These are phyloP conservation scores for Melanogaster broomeanus DNA, from an alignment of 768 basidiomycete species.

Conservation along the genomic window DNA sequence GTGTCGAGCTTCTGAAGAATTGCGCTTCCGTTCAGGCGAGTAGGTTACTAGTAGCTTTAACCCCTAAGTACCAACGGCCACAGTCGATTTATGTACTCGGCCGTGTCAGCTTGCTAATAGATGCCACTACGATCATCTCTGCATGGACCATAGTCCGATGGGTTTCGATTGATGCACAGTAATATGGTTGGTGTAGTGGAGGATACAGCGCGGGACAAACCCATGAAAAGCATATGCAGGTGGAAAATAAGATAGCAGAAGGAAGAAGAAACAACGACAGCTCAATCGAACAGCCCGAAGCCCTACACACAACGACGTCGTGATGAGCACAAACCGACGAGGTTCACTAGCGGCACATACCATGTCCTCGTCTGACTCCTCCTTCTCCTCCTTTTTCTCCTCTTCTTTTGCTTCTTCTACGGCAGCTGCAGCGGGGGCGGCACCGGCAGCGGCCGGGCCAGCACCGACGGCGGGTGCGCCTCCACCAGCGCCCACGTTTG, in stretches of 20 bases:
- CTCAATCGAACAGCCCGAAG: conserved; percentile 95
- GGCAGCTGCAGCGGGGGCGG: conserved; percentile 62
- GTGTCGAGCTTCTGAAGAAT: no score
- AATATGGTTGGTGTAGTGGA: conserved; percentile 12
- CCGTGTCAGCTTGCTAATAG: not conserved
- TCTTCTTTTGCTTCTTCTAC: conserved; percentile 77
- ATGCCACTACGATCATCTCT: not conserved
- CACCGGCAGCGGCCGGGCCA: conserved; percentile 52
- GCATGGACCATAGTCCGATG: conserved; percentile 19
- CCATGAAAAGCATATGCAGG: not conserved
- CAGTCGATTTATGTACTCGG: no score
- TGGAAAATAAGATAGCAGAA: conserved; percentile 28
- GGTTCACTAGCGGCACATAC: conserved; percentile 40
- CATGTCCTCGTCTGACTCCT: conserved; percentile 91
- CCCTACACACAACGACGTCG: conserved; percentile 50
- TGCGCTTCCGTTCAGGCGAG: no score
- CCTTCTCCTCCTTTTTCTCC: conserved; percentile 86
- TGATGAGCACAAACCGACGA: not conserved
- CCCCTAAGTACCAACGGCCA: no score
- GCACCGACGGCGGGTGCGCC: conserved; percentile 74
- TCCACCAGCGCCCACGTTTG: conserved; percentile 93
- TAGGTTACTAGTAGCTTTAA: no score
- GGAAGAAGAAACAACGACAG: conserved; percentile 17
- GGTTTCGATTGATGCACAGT: conserved; percentile 27
- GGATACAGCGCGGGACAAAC: conserved; percentile 11